Evolutionary conservation across 345 rosid species (phyloP).

Genomic region (Populus deltoides): DNA sequence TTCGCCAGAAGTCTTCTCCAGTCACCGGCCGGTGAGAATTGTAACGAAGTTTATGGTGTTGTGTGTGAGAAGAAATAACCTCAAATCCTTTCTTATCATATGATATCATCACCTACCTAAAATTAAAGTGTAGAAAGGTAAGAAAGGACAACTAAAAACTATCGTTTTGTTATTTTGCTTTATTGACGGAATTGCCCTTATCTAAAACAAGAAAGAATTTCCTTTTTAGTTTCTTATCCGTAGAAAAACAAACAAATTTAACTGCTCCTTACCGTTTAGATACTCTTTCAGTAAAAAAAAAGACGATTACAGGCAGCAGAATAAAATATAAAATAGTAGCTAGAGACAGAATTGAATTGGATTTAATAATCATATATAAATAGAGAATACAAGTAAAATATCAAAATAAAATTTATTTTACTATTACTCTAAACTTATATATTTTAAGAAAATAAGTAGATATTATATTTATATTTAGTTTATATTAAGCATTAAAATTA

Average conservation of each 20-base stretch:
- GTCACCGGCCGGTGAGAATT: conserved; percentile 13
- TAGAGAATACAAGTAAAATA: no score
- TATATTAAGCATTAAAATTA: no score
- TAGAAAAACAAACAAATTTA: neutral
- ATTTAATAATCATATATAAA: no score
- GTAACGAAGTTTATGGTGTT: neutral
- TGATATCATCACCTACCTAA: neutral
- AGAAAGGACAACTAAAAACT: neutral
- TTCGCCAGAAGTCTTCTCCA: conserved; percentile 20
- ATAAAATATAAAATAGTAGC: no score
- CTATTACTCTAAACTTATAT: no score
- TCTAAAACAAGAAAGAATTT: neutral
- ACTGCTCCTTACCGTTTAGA: no score
- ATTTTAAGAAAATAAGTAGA: no score
- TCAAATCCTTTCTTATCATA: neutral
- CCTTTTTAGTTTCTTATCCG: neutral
- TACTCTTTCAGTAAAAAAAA: no score
- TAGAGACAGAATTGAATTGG: no score
- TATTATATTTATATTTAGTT: no score
- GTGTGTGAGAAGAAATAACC: neutral
- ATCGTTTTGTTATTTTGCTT: neutral
- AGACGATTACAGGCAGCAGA: no score
- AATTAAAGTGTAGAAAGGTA: neutral
- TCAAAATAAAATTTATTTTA: no score
- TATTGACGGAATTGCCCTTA: neutral